Evolutionary conservation across 352 stramenopile genomes (phyloP).

Genomic region (Globisporangium acanthophoron): DNA sequence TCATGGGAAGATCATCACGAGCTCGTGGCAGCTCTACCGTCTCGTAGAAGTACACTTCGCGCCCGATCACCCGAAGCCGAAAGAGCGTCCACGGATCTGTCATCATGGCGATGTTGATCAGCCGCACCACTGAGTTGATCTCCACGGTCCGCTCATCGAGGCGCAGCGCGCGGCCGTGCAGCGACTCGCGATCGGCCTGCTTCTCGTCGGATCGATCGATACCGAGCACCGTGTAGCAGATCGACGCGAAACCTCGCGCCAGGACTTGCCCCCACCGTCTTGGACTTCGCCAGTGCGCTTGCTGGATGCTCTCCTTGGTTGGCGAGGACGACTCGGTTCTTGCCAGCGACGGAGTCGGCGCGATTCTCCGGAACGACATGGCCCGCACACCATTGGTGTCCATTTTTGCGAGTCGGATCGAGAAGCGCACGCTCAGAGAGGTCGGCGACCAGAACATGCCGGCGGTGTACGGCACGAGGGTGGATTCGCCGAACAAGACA

Average conservation of each 20-base stretch:
- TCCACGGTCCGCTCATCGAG: conserved; percentile 15
- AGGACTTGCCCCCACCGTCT: not conserved
- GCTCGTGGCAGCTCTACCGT: not conserved
- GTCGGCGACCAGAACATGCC: conserved; percentile 14
- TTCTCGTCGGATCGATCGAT: conserved; percentile 8
- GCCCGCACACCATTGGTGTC: not conserved
- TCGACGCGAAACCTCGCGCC: not conserved
- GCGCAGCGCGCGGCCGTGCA: conserved; percentile 8
- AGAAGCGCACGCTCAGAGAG: conserved; percentile 8
- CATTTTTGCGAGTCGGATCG: not conserved
- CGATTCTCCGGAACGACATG: not conserved
- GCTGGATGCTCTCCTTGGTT: not conserved
- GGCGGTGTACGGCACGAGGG: conserved; percentile 11
- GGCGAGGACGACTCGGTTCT: not conserved
- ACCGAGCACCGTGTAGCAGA: conserved; percentile 1
- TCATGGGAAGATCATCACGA: not conserved
- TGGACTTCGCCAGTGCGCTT: not conserved
- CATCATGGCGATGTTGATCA: conserved; percentile 47
- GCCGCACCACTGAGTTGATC: conserved; percentile 20
- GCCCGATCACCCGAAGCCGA: conserved; percentile 19
- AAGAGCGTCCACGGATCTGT: conserved; percentile 34
- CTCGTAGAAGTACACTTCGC: conserved; percentile 28
- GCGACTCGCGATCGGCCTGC: not conserved
- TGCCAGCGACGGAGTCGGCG: not conserved
- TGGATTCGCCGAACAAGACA: conserved; percentile 9